Evolutionary conservation across 768 basidiomycete genomes (phyloP), one percentile per base, ranked within the genome.

Genomic region (Fistulinella prunicolor): DNA sequence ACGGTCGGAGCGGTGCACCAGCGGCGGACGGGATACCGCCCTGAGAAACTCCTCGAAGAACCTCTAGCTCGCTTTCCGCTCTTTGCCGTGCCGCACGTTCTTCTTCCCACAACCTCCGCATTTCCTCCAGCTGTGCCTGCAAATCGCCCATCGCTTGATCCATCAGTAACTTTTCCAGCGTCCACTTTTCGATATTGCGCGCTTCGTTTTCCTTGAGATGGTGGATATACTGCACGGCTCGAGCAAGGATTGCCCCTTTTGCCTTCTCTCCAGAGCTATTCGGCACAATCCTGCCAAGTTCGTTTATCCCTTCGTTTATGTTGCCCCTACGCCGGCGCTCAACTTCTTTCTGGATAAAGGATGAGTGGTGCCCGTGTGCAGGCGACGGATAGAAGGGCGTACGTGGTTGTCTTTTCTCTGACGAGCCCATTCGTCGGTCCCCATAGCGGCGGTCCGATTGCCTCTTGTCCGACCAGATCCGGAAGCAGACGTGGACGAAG

Each of bases 301-400:
- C 87, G 61, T 89, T 92, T 72, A 99, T 96, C 0, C 94, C 94
- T 53, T 94, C 89, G 69, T 95, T 96, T 70, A 99, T 97, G 57
- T 93, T 93, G 16, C 94, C 94, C 39, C 95, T 78, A 44, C 95
- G 85, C 30, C 92, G 82, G 44, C 95, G 87, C 67, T 99, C 95
- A 12, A 98, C 94, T 72, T 97, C 94, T 90, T 97, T 97, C 94
- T 97, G 71, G 43, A 4, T 9, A 8, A 14, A 34, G 21, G 34
- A 22, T 55, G n/a, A 58, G 42, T 9, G n/a, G n/a, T n/a, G 17
- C 6, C 42, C 10, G 26, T 26, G 43, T 26, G 6, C 34, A 35
- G 9, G 42, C 12, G 7, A 29, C 3, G 29, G 21, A 34, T 19
- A 30, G 24, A 42, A n/a, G 17, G 0, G 72, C 83, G 26, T 60